phyloP scores from a whole-genome alignment of 2,329 filamentous ascomycete species.

The Fonsecaea multimorphosa region DNA sequence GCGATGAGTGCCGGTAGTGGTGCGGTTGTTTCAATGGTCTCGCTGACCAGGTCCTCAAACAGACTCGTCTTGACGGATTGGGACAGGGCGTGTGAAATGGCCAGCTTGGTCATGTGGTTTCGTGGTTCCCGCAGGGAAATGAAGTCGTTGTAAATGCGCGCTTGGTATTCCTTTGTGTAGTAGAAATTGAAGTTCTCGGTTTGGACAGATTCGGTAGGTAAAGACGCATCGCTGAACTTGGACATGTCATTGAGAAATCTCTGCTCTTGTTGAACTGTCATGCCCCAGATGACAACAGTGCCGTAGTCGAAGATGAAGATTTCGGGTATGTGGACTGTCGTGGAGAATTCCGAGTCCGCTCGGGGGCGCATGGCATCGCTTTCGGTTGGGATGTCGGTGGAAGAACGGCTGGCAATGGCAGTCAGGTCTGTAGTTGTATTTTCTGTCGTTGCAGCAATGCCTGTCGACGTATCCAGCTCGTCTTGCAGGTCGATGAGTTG shows the following conservation, averaged over 20 bases:
- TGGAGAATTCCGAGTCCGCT: conserved; percentile 72
- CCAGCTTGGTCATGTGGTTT: conserved; percentile 98
- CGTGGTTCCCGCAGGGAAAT: conserved; percentile 92
- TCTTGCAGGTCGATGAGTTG: conserved; percentile 68
- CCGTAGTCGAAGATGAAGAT: conserved; percentile 97
- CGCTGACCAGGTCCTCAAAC: conserved; percentile 93
- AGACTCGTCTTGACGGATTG: conserved; percentile 98
- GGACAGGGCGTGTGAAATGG: conserved; percentile 92
- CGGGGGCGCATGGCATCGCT: conserved; percentile 49
- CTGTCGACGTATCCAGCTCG: conserved; percentile 43
- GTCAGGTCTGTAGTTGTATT: conserved; percentile 33
- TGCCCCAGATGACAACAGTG: conserved; percentile 97
- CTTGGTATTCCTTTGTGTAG: conserved; percentile 96
- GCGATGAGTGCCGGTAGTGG: conserved; percentile 93
- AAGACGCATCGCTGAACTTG: conserved; percentile 91
- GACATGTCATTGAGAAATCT: conserved; percentile 91
- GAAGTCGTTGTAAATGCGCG: conserved; percentile 99
- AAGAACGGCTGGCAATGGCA: conserved; percentile 29
- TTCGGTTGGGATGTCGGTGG: conserved; percentile 27
- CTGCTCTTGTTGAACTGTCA: conserved; percentile 87
- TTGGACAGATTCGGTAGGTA: conserved; percentile 86
- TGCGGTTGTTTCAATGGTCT: conserved; percentile 91
- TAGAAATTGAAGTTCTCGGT: conserved; percentile 99
- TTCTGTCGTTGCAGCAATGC: conserved; percentile 28
- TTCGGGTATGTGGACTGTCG: conserved; percentile 86